Evolutionary conservation across 306 rosid genomes (phyloP).

Genomic region (Casuarina cunninghamiana): DNA sequence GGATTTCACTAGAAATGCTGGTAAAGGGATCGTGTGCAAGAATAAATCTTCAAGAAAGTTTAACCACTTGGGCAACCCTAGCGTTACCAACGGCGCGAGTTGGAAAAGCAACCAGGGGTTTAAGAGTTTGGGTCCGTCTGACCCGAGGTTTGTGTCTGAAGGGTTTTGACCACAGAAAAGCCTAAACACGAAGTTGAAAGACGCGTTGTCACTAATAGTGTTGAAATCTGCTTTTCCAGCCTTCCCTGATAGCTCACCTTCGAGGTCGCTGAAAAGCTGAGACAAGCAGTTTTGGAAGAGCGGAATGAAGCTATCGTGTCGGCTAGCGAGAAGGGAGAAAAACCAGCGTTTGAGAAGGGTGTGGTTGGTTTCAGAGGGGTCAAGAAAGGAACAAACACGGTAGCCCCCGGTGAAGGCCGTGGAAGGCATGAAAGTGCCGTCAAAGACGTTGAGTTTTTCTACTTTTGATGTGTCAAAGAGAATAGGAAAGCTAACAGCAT

Average conservation of each 20-base stretch:
- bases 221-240: slow-evolving; percentile 21
- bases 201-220: slow-evolving; percentile 9
- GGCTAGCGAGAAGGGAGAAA: slow-evolving; percentile 27
- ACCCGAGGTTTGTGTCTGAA: slow-evolving; percentile 11
- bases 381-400: slow-evolving; percentile 63
- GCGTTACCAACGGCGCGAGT: slow-evolving; percentile 48
- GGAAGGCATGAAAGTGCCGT: slow-evolving; percentile 86
- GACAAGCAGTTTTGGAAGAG: slow-evolving; percentile 34
- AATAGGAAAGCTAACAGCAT: slow-evolving; percentile 14
- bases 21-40: slow-evolving; percentile 47
- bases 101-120: slow-evolving; percentile 49
- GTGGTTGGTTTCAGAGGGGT: slow-evolving; percentile 60
- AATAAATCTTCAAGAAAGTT: slow-evolving; percentile 48
- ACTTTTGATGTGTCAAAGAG: slow-evolving; percentile 63
- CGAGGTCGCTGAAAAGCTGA: neutral
- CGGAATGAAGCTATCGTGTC: slow-evolving; percentile 46
- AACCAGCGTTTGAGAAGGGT: slow-evolving; percentile 39
- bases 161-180: slow-evolving; percentile 48
- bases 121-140: slow-evolving; percentile 37
- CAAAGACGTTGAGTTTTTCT: slow-evolving; percentile 53
- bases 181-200: slow-evolving; percentile 53
- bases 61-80: slow-evolving; percentile 43
- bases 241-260: too few relatives aligned
- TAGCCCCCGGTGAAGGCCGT: slow-evolving; percentile 60
- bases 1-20: slow-evolving; percentile 43